Evolutionary conservation across 1,284 basidiomycete species (phyloP).

Genomic region (Fomitiporia mediterranea): DNA sequence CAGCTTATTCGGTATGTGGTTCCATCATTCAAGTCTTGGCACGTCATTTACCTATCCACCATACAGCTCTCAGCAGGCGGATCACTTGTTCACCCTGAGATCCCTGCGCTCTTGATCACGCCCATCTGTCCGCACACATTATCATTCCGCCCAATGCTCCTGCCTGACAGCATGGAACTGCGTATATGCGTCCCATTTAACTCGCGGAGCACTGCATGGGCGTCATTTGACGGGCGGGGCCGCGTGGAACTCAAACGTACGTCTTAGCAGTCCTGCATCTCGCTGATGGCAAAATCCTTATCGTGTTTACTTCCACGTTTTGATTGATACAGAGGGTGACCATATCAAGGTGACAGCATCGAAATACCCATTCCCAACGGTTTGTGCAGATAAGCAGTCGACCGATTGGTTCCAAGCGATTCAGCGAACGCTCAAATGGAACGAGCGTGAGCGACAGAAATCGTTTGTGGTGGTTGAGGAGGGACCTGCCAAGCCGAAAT

Average conservation of each 20-base stretch:
- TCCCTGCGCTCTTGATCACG: constrained; percentile 93
- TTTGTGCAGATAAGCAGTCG: constrained; percentile 95
- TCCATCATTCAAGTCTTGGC: constrained; percentile 1
- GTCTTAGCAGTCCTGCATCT: constrained; percentile 30
- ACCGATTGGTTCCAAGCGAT: constrained; percentile 99
- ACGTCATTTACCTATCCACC: constrained; percentile 11
- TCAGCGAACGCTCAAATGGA: constrained; percentile 95
- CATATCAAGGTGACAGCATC: constrained; percentile 99
- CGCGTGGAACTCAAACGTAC: constrained; percentile 91
- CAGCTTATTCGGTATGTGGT: constrained; percentile 85
- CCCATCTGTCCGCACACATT: constrained; percentile 99
- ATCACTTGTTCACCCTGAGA: constrained; percentile 96
- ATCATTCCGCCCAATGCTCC: constrained; percentile 96
- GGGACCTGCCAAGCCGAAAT: constrained; percentile 46
- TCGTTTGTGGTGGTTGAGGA: constrained; percentile 98
- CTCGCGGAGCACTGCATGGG: constrained; percentile 97
- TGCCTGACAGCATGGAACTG: constrained; percentile 98
- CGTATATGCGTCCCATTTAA: constrained; percentile 98
- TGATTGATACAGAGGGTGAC: constrained; percentile 87
- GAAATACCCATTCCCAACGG: constrained; percentile 97
- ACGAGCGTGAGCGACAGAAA: constrained; percentile 95
- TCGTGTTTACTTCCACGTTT: constrained; percentile 11
- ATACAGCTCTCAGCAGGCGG: constrained; percentile 90
- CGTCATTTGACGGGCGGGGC: constrained; percentile 96
- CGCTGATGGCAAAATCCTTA: neutral